Base-by-base conservation (phyloP, 768 basidiomycete genomes). In the Pisolithus microcarpus region DNA sequence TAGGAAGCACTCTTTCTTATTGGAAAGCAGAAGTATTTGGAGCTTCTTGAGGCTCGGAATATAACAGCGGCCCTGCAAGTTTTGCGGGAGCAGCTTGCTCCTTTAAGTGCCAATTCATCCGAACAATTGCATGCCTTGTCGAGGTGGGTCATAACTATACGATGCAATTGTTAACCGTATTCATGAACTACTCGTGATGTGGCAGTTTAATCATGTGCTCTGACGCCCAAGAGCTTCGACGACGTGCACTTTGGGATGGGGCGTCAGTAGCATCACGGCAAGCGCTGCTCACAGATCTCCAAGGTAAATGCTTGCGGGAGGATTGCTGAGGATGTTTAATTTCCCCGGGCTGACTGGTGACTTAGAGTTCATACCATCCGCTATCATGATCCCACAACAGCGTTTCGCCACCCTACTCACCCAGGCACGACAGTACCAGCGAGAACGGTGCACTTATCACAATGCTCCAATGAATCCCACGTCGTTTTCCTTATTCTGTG, bases 21-120 rank as follows among this genome's bases (percentile, higher is more conserved):
- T 56, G 85, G 84, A 53, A 85, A 88, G 69, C 96, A 99, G 78
- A 94, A 96, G 71, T 99, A 96, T 68, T 75, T 98, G 38, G 96
- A 99, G 64, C 74, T 90, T 18, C 74, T 99, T 46, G 95, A 97
- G 61, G 77, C 80, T 4, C 80, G 79, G 59, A 82, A 84, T 70
- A 86, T 82, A 2, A 87, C 87, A 42, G 76, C 78, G 54, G 96
- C 96, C 13, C 70, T 99, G 38, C 78, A 85, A 49, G 87, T 95
- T 7, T 72, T 99, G 45, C 81, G 96, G 43, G 82, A 85, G 55
- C 93, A 96, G 63, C 72, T 99, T 37, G 91, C 94, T 8, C 87
- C 91, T 42, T 65, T 91, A 48, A 81, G 85, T 54, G 77, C 80
- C 38, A 85, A 91, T 63, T 70, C 43, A 6, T 44, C 87, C 16